phyloP scores from a whole-genome alignment of 305 asterid genomes.

The Rubia tinctorum region DNA sequence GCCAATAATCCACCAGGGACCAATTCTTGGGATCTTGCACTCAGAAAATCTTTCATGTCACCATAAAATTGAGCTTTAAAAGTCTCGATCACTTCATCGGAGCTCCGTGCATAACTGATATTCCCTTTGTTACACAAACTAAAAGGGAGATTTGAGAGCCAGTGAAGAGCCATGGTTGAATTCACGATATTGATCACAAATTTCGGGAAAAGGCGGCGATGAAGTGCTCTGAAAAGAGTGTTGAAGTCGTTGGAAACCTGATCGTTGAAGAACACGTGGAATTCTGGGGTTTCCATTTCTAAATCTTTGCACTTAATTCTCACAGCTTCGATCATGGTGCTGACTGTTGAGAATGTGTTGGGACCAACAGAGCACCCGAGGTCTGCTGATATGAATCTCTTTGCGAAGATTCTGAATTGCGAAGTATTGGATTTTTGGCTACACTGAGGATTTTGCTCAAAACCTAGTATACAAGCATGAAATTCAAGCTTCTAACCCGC shows the following conservation, averaged over 20 bases:
- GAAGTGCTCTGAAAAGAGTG: not conserved
- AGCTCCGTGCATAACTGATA: constrained; percentile 13
- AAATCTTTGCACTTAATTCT: not conserved
- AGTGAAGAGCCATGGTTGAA: not conserved
- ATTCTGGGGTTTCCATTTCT: not conserved
- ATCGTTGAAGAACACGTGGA: constrained; percentile 5
- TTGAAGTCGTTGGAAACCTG: not conserved
- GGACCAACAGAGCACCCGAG: not conserved
- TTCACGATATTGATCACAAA: not conserved
- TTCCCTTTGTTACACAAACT: constrained; percentile 22
- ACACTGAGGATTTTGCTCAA: no score
- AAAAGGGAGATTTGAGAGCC: constrained; percentile 14
- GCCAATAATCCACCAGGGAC: no score
- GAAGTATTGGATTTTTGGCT: no score
- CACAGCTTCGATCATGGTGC: not conserved
- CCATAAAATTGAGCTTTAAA: constrained; percentile 3
- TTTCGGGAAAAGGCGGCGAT: not conserved
- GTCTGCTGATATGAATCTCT: not conserved
- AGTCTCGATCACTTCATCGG: not conserved
- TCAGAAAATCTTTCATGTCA: not conserved
- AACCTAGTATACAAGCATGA: no score
- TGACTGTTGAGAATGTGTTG: no score
- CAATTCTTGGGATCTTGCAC: no score
- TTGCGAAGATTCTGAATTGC: no score
- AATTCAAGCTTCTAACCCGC: no score